Percentiles rank a stretch among this genome's conserved stretches.
phyloP scores from a whole-genome alignment of 148 eudicot genomes.

The Dysphania ambrosioides region DNA sequence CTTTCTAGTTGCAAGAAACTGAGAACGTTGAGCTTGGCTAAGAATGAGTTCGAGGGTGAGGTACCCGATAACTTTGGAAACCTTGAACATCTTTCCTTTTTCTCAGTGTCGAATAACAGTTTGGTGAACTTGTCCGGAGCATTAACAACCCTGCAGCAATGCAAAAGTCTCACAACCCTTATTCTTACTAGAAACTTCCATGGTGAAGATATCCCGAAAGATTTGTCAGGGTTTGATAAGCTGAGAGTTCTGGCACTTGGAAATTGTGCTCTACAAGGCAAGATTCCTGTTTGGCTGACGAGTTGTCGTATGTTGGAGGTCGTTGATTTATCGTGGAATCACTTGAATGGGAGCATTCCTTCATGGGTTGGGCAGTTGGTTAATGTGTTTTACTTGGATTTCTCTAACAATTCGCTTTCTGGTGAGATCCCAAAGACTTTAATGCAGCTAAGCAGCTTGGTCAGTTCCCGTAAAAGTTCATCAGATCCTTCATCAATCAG shows the following conservation, averaged over 20 bases:
- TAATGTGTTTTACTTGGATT: conserved; percentile 70
- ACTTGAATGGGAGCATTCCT: conserved; percentile 62
- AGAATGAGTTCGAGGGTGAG: conserved; percentile 49
- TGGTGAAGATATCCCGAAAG: conserved; percentile 64
- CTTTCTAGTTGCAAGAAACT: conserved; percentile 53
- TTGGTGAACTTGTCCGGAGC: conserved; percentile 50
- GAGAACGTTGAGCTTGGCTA: conserved; percentile 60
- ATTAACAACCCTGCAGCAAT: conserved; percentile 54
- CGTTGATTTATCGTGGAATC: conserved; percentile 87
- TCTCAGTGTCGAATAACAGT: conserved; percentile 67
- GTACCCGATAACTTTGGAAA: conserved; percentile 54
- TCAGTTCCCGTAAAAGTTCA: conserved; percentile 30
- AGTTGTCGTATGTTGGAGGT: conserved; percentile 57
- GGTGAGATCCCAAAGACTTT: conserved; percentile 71
- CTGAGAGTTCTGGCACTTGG: conserved; percentile 60
- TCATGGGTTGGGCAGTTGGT: conserved; percentile 77
- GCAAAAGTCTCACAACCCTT: conserved; percentile 61
- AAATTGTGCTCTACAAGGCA: conserved; percentile 63
- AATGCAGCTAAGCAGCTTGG: conserved; percentile 59
- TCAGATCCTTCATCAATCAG: conserved; percentile 36
- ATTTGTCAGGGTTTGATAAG: conserved; percentile 41
- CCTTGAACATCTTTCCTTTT: conserved; percentile 53
- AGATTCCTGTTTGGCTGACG: conserved; percentile 62
- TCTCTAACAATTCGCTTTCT: conserved; percentile 71
- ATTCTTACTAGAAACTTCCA: conserved; percentile 66